Conservation (phyloP, 176 grass and related monocot genomes). For the Avena insularis region DNA sequence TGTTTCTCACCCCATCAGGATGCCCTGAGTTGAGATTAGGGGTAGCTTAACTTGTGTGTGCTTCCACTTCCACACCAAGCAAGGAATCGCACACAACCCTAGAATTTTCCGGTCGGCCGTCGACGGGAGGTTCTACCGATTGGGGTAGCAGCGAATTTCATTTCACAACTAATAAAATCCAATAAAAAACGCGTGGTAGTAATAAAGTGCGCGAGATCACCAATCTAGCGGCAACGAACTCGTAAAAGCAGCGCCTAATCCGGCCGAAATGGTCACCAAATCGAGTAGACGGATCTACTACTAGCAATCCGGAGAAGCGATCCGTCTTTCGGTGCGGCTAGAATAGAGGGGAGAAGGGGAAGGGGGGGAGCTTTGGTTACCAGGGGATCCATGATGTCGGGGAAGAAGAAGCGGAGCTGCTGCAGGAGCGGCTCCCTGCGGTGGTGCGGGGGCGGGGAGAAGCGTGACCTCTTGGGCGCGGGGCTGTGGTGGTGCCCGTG, state of each 20-base stretch:
- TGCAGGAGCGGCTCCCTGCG: conserved; percentile 51
- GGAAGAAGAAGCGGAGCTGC: conserved; percentile 64
- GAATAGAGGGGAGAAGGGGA: not conserved
- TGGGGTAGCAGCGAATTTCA: not conserved
- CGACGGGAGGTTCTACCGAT: not conserved
- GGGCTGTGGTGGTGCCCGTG: conserved; percentile 13
- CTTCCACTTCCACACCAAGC: not conserved
- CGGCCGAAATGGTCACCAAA: not conserved
- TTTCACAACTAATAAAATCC: not conserved
- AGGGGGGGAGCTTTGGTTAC: not conserved
- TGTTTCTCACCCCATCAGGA: too few relatives aligned
- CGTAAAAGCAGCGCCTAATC: too few relatives aligned
- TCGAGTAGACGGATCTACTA: not conserved
- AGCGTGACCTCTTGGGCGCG: conserved; percentile 71
- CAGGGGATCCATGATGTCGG: conserved; percentile 90
- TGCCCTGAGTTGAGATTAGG: not conserved
- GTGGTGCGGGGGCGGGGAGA: conserved; percentile 51
- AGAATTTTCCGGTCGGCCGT: not conserved
- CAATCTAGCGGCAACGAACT: not conserved
- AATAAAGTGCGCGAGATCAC: not conserved
- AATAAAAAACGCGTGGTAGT: not conserved
- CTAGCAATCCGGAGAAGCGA: not conserved
- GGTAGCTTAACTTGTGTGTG: not conserved
- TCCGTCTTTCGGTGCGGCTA: not conserved
- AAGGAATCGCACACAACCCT: not conserved